Conservation (phyloP, 495 filamentous ascomycete genomes). For the Poronia punctata region DNA sequence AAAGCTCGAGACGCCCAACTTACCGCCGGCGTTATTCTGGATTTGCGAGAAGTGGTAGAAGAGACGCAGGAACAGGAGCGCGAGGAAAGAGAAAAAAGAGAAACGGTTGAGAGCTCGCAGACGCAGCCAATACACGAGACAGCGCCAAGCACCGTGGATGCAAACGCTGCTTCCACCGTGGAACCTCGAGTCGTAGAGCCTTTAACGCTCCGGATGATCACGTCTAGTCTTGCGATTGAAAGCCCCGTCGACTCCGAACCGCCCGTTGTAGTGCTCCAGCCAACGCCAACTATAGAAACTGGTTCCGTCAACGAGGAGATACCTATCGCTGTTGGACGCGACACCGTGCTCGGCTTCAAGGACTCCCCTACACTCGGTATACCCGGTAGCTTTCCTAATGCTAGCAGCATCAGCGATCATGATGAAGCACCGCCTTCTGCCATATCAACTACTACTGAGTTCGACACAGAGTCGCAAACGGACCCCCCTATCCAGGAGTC, state of each 20-base stretch:
- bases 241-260: conserved; percentile 9
- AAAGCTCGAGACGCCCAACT: conserved; percentile 5
- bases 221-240: conserved; percentile 18
- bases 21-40: too few species aligned
- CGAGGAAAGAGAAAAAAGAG: too few species aligned
- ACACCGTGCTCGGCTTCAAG: conserved; percentile 6
- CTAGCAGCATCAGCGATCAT: conserved; percentile 20
- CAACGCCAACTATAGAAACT: conserved; percentile 3
- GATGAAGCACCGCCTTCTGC: conserved; percentile 44
- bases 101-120: conserved; percentile 6
- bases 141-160: conserved; percentile 7
- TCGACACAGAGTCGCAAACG: conserved; percentile 63
- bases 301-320: not conserved
- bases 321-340: not conserved
- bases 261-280: conserved; percentile 1
- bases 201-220: conserved; percentile 19
- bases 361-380: conserved; percentile 71
- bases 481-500: conserved; percentile 35
- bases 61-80: too few species aligned
- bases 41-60: too few species aligned
- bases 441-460: conserved; percentile 56
- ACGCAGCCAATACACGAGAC: conserved; percentile 8
- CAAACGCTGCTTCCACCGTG: conserved; percentile 10
- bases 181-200: conserved; percentile 17
- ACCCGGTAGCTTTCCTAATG: conserved; percentile 46